Evolutionary conservation across 164 flowering plant species (phyloP).

Genomic region (Tinospora cordifolia): DNA sequence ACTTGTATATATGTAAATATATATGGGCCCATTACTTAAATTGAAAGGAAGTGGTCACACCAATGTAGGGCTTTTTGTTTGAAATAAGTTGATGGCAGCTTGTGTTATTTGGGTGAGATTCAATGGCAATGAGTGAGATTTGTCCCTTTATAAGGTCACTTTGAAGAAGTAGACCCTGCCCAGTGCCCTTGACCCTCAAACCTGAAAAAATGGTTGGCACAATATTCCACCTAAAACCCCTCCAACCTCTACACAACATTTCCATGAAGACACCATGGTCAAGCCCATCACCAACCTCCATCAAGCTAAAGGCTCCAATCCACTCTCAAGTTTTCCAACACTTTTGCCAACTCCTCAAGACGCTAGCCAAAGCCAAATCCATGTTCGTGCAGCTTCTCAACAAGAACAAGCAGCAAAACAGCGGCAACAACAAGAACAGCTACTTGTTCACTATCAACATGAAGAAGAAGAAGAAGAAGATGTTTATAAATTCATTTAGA

Average conservation of each 20-base stretch:
- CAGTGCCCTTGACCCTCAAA: not conserved
- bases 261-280: slow-evolving; percentile 31
- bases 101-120: not conserved
- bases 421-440: slow-evolving; percentile 4
- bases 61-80: not conserved
- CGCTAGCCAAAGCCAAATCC: slow-evolving; percentile 51
- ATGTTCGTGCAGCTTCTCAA: slow-evolving; percentile 33
- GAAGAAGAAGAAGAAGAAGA: slow-evolving; percentile 20
- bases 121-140: not conserved
- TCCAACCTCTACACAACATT: slow-evolving; percentile 30
- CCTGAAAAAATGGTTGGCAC: slow-evolving; percentile 10
- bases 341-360: slow-evolving; percentile 36
- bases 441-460: slow-evolving; percentile 18
- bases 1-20: no score
- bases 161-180: no score
- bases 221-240: slow-evolving; percentile 26
- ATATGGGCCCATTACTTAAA: not conserved
- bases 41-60: not conserved
- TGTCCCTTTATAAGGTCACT: slow-evolving; percentile 7
- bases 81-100: slow-evolving; percentile 7
- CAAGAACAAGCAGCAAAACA: slow-evolving; percentile 23
- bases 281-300: slow-evolving; percentile 40
- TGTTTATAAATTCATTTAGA: slow-evolving; percentile 54
- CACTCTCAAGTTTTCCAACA: slow-evolving; percentile 55
- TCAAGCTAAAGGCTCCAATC: slow-evolving; percentile 59